These are phyloP conservation scores for Phyllostachys edulis DNA, from an alignment of 176 grass and related monocot species.

Conservation along the genomic window DNA sequence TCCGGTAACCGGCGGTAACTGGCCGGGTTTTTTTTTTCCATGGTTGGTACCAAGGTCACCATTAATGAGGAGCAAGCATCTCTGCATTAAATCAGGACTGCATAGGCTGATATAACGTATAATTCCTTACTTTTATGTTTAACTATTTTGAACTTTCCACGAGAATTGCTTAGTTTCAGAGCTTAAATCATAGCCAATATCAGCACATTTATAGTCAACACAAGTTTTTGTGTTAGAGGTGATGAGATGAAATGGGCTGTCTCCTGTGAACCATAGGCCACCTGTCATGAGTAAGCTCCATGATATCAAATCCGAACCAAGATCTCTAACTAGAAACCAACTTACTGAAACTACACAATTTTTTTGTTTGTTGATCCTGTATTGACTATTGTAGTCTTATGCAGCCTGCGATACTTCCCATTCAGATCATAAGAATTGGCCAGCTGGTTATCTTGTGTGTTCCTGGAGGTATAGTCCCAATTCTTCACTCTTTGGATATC, in stretches of 20 bases:
- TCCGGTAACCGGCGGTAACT: too few species aligned
- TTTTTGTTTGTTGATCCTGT: not conserved
- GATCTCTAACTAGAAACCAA: not conserved
- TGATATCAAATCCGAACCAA: constrained; percentile 7
- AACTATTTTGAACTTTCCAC: not conserved
- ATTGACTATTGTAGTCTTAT: constrained; percentile 34
- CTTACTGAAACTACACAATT: constrained; percentile 23
- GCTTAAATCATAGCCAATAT: constrained; percentile 12
- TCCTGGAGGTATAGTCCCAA: constrained; percentile 76
- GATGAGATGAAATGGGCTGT: not conserved
- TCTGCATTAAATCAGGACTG: not conserved
- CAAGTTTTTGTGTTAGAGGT: not conserved
- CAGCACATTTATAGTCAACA: not conserved
- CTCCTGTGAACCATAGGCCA: not conserved
- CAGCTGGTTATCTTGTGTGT: constrained; percentile 90
- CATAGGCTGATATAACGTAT: constrained; percentile 6
- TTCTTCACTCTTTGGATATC: constrained; percentile 19
- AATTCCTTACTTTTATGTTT: not conserved
- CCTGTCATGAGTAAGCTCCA: not conserved
- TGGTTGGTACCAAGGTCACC: not conserved
- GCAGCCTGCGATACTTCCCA: constrained; percentile 91
- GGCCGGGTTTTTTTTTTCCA: too few species aligned
- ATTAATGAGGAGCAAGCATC: not conserved
- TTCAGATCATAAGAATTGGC: constrained; percentile 88
- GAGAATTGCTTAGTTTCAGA: not conserved